phyloP scores from a whole-genome alignment of 2,329 filamentous ascomycete genomes.

The Aspergillus proliferans region DNA sequence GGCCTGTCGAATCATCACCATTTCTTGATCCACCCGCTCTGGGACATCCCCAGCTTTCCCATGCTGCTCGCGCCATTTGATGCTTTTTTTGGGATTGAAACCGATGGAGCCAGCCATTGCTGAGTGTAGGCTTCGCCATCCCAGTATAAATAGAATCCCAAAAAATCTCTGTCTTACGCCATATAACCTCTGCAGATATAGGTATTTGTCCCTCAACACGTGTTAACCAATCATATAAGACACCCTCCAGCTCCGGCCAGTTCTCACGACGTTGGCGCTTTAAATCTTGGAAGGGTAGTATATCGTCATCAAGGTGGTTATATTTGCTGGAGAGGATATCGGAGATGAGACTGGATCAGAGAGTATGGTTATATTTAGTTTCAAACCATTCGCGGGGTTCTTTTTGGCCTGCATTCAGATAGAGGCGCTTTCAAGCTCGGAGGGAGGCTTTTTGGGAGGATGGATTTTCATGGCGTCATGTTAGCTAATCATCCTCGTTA shows the following conservation, averaged over 20 bases:
- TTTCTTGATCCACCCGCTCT: neutral
- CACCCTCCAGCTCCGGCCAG: neutral
- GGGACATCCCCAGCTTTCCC: neutral
- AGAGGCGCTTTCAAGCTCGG: too few relatives aligned
- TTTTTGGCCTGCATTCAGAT: too few relatives aligned
- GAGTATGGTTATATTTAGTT: too few relatives aligned
- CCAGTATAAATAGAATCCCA: neutral
- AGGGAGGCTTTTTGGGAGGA: too few relatives aligned
- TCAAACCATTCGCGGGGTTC: too few relatives aligned
- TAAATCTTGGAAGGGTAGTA: too few relatives aligned
- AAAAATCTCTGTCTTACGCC: neutral
- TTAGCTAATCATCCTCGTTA: too few relatives aligned
- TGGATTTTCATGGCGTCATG: too few relatives aligned
- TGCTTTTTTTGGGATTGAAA: neutral
- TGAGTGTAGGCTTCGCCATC: neutral
- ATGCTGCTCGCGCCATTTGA: neutral
- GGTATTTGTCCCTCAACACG: neutral
- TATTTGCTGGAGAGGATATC: too few relatives aligned
- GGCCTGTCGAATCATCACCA: neutral
- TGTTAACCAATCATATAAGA: neutral
- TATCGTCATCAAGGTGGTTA: too few relatives aligned
- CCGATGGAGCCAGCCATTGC: neutral
- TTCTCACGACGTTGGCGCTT: too few relatives aligned
- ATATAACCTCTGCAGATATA: neutral
- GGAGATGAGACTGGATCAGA: too few relatives aligned